These are phyloP conservation scores for Serendipita indica DNA, from an alignment of 768 basidiomycete species.

Conservation along the genomic window DNA sequence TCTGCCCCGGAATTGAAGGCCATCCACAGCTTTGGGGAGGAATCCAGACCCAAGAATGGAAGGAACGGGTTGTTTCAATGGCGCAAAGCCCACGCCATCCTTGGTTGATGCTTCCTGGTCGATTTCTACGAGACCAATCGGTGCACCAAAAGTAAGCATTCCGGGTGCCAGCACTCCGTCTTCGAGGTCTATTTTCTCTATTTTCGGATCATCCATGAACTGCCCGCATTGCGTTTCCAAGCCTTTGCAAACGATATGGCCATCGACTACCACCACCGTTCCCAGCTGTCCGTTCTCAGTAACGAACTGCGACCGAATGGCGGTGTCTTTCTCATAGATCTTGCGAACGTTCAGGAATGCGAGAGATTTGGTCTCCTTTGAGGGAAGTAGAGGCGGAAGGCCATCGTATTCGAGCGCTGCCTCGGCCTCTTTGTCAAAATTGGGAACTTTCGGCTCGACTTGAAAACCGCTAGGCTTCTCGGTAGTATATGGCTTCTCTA, in stretches of 20 bases:
- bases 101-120: conserved; percentile 44
- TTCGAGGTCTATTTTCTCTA: conserved; percentile 40
- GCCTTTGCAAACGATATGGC: conserved; percentile 39
- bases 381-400: conserved; percentile 48
- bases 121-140: conserved; percentile 60
- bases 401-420: conserved; percentile 53
- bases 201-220: conserved; percentile 15
- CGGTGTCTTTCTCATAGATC: conserved; percentile 29
- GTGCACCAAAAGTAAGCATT: conserved; percentile 47
- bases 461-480: conserved; percentile 45
- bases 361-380: conserved; percentile 27
- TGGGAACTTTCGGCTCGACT: conserved; percentile 41
- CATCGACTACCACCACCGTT: conserved; percentile 36
- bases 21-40: conserved; percentile 52
- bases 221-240: conserved; percentile 19
- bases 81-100: conserved; percentile 48
- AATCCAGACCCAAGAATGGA: conserved; percentile 25
- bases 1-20: conserved; percentile 51
- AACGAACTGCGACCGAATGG: conserved; percentile 20
- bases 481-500: conserved; percentile 31
- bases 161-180: conserved; percentile 56
- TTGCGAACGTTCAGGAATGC: conserved; percentile 51
- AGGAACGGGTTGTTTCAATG: conserved; percentile 30
- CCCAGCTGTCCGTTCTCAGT: conserved; percentile 17
- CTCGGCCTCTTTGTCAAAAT: conserved; percentile 54